Evolutionary conservation across 495 filamentous ascomycete species (phyloP), one percentile per base, ranked within the genome.

Genomic region (Aspergillus bridgeri): DNA sequence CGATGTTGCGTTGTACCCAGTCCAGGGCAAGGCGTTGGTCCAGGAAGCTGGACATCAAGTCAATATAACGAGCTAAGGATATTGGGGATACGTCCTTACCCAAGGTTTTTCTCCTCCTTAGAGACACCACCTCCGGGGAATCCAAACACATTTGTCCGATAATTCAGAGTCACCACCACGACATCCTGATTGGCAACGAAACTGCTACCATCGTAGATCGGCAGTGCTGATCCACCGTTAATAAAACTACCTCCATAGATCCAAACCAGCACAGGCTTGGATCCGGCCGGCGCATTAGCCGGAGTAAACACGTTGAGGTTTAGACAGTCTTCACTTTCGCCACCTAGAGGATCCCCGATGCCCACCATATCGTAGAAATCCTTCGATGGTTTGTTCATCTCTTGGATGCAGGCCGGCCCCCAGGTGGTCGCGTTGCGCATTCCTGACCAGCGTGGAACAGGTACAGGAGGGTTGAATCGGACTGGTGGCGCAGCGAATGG

Each of bases 271-370:
- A 70, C 65, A 13, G 67, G 49, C 61, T 61, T 57, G 18, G 60
- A 60, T 9, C 54, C 60, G 7, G 56, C 33, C 17, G 58, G 60
- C 7, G 57, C 51, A 20, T 51, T 25, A 3, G 54, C 52, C 3
- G 66, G 68, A 8, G 59, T 61, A 45, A 58, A 69, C 17, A 71
- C 64, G 48, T 83, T 79, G 0, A 81, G 65, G 52, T 79, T 78
- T 5, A 81, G 66, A 57, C 77, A 82, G 54, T 81, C 78, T 56
- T 82, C 78, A 51, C 68, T 74, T 49, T 50, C 57, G 5, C 53
- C 58, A 18, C 45, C 64, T 60, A 13, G 57, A 29, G 22, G 60
- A 27, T 17, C 42, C 5, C 23, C 65, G 60, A 58, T 62, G 57
- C 58, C 21, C 2, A 18, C 44, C 44, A 46, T 46, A 62, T 57